A percentile compares a stretch with the other conserved stretches of the same genome.
Conservation (phyloP, 2,329 filamentous ascomycete species). For the Cladosporium sp. region DNA sequence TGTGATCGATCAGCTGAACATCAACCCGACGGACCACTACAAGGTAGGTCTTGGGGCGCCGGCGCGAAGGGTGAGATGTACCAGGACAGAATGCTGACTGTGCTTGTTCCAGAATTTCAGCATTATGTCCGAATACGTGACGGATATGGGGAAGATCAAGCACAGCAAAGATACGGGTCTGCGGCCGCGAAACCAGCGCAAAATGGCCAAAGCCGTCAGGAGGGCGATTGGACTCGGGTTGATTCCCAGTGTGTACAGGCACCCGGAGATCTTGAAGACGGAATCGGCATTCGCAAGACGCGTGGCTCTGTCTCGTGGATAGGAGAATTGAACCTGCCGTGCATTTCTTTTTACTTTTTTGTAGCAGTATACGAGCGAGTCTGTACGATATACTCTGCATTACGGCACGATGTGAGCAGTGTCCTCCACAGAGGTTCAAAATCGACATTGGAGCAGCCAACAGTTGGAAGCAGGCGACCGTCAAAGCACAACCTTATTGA, state of each 20-base stretch:
- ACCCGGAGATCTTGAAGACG: slow-evolving; percentile 66
- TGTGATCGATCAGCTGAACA: slow-evolving; percentile 69
- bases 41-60: slow-evolving; percentile 54
- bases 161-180: slow-evolving; percentile 70
- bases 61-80: not conserved
- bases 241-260: slow-evolving; percentile 83
- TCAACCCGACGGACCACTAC: slow-evolving; percentile 80
- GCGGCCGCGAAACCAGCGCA: slow-evolving; percentile 82
- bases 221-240: slow-evolving; percentile 83
- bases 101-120: slow-evolving; percentile 67
- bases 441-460: too few species aligned
- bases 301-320: not conserved
- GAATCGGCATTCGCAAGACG: not conserved
- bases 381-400: too few species aligned
- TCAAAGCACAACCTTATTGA: not conserved
- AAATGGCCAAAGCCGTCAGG: slow-evolving; percentile 86
- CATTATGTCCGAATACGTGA: slow-evolving; percentile 84
- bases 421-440: too few species aligned
- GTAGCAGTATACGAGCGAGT: too few species aligned
- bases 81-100: not conserved
- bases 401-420: too few species aligned
- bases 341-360: too few species aligned
- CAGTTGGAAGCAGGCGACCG: not conserved
- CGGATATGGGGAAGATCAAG: slow-evolving; percentile 76
- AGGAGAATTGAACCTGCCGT: too few species aligned